Evolutionary conservation across 2,329 filamentous ascomycete genomes (phyloP), one percentile per base, ranked within the genome.

Genomic region (Pseudogymnoascus sp.): DNA sequence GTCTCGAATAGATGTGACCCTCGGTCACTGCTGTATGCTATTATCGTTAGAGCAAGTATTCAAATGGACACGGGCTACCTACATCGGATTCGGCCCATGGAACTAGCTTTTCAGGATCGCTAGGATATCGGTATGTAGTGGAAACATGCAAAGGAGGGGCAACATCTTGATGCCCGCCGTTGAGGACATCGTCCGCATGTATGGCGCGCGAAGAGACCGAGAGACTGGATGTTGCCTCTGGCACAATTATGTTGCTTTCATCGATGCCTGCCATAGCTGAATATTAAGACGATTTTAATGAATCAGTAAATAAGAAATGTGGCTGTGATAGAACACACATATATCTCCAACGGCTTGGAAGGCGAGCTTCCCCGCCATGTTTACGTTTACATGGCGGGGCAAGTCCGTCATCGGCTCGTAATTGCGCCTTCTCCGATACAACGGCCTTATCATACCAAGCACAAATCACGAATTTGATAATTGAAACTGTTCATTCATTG

Each of bases 71-170:
- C 13, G 6, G 7, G 35, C 13, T 9, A 73, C 82, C 76, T 76
- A 89, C 87, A 72, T 84, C 83, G 29, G 75, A 69, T 65, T 88
- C 83, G 15, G 73, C 72, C 77, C 78, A 80, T 23, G 73, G 65
- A 73, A 65, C 76, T 53, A 96, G 82, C 29, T 85, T 74, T 5
- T 86, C 82, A 1, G 91, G 90, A 72, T 96, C 82, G 62, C 80
- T 76, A 29, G 82, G 79, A 75, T 97, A 97, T 69, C 91, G 87
- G 76, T 91, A 97, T 15, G 91, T 97, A 11, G 93, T 97, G 66
- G 91, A 92, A 67, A 96, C 86, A 74, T 97, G 93, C 72, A 97
- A 81, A 3, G 93, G 86, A 64, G 95, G 93, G 11, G 93, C 92
- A 63, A 97, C 88, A 72, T 95, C 91, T 60, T 86, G 81, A 21